These are phyloP conservation scores for Lagerstroemia speciosa DNA, from an alignment of 345 rosid species.

Conservation along the genomic window DNA sequence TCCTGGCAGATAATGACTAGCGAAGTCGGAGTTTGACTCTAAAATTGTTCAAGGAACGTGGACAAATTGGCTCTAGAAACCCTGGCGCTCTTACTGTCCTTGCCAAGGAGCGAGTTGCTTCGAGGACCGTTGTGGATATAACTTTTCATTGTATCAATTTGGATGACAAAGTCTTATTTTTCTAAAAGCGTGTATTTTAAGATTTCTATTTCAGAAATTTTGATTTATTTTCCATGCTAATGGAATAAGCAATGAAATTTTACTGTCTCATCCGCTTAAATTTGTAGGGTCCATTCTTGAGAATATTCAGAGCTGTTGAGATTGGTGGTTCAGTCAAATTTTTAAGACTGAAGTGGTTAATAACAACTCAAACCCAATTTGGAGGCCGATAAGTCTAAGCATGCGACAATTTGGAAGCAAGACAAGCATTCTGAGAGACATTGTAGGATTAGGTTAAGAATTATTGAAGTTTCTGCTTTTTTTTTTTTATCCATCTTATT, in stretches of 20 bases:
- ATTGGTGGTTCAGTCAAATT: slow-evolving; percentile 44
- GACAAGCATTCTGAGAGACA: slow-evolving; percentile 29
- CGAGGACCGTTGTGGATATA: slow-evolving; percentile 52
- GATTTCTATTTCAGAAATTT: background rate
- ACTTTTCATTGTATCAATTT: slow-evolving; percentile 39
- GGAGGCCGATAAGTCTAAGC: slow-evolving; percentile 54
- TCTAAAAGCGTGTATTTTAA: slow-evolving; percentile 61
- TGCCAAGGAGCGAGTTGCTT: slow-evolving; percentile 66
- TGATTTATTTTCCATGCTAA: background rate
- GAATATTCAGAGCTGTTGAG: slow-evolving; percentile 64
- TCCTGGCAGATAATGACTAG: slow-evolving; percentile 56
- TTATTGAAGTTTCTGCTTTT: background rate
- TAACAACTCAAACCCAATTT: slow-evolving; percentile 59
- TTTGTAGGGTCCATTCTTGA: slow-evolving; percentile 70
- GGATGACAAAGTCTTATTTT: slow-evolving; percentile 62
- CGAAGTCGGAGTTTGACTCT: slow-evolving; percentile 37
- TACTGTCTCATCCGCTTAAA: background rate
- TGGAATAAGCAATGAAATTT: background rate
- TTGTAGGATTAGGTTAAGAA: background rate
- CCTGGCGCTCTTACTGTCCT: slow-evolving; percentile 51
- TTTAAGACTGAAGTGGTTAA: slow-evolving; percentile 73
- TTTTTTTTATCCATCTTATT: background rate
- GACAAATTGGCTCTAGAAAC: slow-evolving; percentile 28
- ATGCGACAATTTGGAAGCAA: slow-evolving; percentile 85
- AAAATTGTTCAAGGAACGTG: slow-evolving; percentile 32